Evolutionary conservation across 192 early-diverging fungal genomes (phyloP), one percentile per base, ranked within the genome.

Genomic region (Entomortierella parvispora): DNA sequence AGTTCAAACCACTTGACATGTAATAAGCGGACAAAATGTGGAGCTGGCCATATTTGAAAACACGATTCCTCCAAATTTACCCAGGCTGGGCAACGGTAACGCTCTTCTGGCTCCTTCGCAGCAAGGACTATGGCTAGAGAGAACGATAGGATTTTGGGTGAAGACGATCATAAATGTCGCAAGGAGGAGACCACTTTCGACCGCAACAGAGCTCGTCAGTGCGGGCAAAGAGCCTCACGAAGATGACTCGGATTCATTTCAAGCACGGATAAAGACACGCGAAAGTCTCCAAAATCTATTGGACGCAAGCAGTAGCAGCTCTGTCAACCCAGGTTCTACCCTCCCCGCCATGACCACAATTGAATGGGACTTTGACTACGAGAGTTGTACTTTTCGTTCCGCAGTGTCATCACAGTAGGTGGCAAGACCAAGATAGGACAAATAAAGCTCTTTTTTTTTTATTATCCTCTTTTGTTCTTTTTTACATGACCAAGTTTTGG

Each of bases 41-140:
- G 54, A 47, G 25, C n/a, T 77, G 23, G 31, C 68, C 33, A 22
- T 76, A 1, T 47, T 61, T 32, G 72, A 76, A 29, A 28, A 76
- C 7, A 54, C 52, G 18, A 26, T 4, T 4, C 32, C 11, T 6
- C 22, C 31, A 9, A 7, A 10, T 29, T 17, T 32, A 23, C 5
- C 55, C n/a, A 23, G 17, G 34, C 2, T 26, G 20, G 34, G n/a
- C 32, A 26, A 12, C 20, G 28, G 12, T 9, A 44, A 32, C 10
- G 48, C 47, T 60, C 12, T n/a, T n/a, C n/a, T n/a, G n/a, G n/a
- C n/a, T n/a, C 66, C 66, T 3, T 52, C 66, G 29, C 34, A 32
- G 3, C 58, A 51, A 7, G 69, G 52, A 28, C 53, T 58, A 7
- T 68, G 65, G 74, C 49, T 77, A 1, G 44, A 77, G 28, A 58